Evolutionary conservation across 192 early-diverging fungal species (phyloP).

Genomic region (Gaertneriomyces sp.): DNA sequence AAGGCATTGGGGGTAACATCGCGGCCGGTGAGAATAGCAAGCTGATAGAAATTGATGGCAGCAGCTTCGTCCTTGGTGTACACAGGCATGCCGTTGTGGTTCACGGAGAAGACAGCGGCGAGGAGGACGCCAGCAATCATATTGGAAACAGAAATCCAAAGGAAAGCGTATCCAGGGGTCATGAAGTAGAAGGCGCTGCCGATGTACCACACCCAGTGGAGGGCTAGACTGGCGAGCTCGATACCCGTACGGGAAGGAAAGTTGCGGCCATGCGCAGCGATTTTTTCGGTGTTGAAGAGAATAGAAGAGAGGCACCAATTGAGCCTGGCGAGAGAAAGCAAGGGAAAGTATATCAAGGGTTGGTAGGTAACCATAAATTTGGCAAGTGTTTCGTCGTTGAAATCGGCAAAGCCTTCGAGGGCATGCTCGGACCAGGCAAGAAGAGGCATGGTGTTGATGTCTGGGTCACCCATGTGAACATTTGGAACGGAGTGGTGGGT

Average conservation of each 20-base stretch:
- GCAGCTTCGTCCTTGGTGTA: slow-evolving; percentile 60
- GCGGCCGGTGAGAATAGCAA: slow-evolving; percentile 75
- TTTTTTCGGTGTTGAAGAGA: slow-evolving; percentile 33
- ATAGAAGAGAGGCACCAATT: slow-evolving; percentile 73
- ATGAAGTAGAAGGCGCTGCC: slow-evolving; percentile 48
- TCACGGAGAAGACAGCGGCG: slow-evolving; percentile 72
- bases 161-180: slow-evolving; percentile 30
- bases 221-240: slow-evolving; percentile 52
- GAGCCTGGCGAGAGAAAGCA: slow-evolving; percentile 68
- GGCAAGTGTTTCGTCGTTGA: slow-evolving; percentile 44
- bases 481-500: slow-evolving; percentile 81
- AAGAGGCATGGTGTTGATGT: slow-evolving; percentile 78
- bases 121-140: slow-evolving; percentile 66
- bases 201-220: slow-evolving; percentile 72
- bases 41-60: slow-evolving; percentile 70
- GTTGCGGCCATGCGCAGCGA: slow-evolving; percentile 44
- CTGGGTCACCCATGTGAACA: slow-evolving; percentile 75
- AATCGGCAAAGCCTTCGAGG: slow-evolving; percentile 50
- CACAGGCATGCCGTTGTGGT: slow-evolving; percentile 86
- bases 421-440: slow-evolving; percentile 71
- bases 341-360: slow-evolving; percentile 60
- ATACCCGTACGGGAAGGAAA: slow-evolving; percentile 34
- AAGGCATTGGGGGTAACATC: slow-evolving; percentile 60
- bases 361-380: slow-evolving; percentile 64
- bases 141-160: slow-evolving; percentile 65